A percentile compares a stretch with the other conserved stretches of the same genome.
phyloP scores from a whole-genome alignment of 2,329 filamentous ascomycete species.

The Pseudopyrenochaeta lycopersici region DNA sequence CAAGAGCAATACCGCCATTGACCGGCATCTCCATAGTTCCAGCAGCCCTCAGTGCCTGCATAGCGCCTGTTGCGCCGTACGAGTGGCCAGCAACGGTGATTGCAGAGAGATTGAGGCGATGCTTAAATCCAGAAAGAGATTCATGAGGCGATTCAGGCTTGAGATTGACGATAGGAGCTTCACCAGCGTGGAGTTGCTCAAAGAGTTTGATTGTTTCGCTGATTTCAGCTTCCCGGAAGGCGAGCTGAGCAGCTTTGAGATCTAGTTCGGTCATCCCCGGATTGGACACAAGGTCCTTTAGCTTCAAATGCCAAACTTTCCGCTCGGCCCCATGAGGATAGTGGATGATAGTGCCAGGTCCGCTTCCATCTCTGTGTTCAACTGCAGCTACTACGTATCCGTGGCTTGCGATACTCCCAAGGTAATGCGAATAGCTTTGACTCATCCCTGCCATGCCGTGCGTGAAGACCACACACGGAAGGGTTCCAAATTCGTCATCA shows the following conservation, averaged over 20 bases:
- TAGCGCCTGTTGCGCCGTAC: constrained; percentile 71
- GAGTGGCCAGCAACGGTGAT: constrained; percentile 70
- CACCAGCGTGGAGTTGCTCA: constrained; percentile 49
- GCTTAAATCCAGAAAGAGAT: constrained; percentile 58
- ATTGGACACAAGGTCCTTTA: constrained; percentile 43
- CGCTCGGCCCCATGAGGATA: constrained; percentile 40
- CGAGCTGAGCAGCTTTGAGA: constrained; percentile 54
- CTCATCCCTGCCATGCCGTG: constrained; percentile 58
- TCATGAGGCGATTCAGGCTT: constrained; percentile 61
- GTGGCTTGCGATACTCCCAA: constrained; percentile 56
- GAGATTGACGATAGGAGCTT: constrained; percentile 43
- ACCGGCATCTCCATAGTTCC: constrained; percentile 57
- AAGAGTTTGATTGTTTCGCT: constrained; percentile 56
- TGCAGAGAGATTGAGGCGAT: constrained; percentile 63
- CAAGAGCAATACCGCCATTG: constrained; percentile 68
- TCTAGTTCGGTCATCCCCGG: constrained; percentile 45
- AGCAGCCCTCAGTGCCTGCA: constrained; percentile 66
- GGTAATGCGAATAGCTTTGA: constrained; percentile 57
- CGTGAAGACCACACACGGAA: constrained; percentile 57
- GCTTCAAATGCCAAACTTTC: constrained; percentile 49
- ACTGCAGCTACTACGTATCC: constrained; percentile 58
- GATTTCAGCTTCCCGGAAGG: constrained; percentile 57
- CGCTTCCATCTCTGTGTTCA: constrained; percentile 59
- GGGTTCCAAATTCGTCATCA: constrained; percentile 33
- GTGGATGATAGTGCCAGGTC: constrained; percentile 55